These are phyloP conservation scores for Decorospora gaudefroyi DNA, from an alignment of 2,329 filamentous ascomycete species.

Conservation along the genomic window DNA sequence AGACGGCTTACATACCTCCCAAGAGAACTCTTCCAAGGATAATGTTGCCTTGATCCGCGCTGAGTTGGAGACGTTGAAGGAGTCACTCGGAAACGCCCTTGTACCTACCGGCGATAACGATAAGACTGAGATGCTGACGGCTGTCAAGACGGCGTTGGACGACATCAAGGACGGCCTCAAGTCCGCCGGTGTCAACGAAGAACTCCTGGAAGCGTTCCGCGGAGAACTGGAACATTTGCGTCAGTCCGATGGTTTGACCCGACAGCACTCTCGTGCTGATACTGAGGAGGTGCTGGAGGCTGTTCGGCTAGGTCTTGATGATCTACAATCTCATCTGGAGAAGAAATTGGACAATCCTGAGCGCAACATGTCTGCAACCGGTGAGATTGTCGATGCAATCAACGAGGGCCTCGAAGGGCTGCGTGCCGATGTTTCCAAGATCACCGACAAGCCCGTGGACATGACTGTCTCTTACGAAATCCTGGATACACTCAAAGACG, in stretches of 20 bases:
- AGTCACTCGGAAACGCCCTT: constrained; percentile 50
- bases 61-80: constrained; percentile 52
- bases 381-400: constrained; percentile 64
- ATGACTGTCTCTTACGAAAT: constrained; percentile 88
- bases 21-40: constrained; percentile 50
- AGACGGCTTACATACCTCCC: constrained; percentile 51
- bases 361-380: constrained; percentile 58
- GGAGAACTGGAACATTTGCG: constrained; percentile 57
- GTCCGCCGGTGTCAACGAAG: constrained; percentile 49
- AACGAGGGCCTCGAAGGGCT: constrained; percentile 75
- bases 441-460: constrained; percentile 78
- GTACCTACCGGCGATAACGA: constrained; percentile 46
- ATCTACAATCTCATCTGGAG: constrained; percentile 55
- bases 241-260: constrained; percentile 49
- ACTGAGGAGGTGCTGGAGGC: constrained; percentile 57
- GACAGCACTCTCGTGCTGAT: constrained; percentile 49
- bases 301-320: constrained; percentile 56
- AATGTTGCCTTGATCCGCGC: constrained; percentile 50
- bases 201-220: constrained; percentile 58
- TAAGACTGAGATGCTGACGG: constrained; percentile 51
- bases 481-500: constrained; percentile 82
- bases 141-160: constrained; percentile 46
- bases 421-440: constrained; percentile 72
- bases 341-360: constrained; percentile 61
- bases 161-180: constrained; percentile 42